Evolutionary conservation across 2,329 filamentous ascomycete species (phyloP).

Genomic region (Dissoconium aciculare): DNA sequence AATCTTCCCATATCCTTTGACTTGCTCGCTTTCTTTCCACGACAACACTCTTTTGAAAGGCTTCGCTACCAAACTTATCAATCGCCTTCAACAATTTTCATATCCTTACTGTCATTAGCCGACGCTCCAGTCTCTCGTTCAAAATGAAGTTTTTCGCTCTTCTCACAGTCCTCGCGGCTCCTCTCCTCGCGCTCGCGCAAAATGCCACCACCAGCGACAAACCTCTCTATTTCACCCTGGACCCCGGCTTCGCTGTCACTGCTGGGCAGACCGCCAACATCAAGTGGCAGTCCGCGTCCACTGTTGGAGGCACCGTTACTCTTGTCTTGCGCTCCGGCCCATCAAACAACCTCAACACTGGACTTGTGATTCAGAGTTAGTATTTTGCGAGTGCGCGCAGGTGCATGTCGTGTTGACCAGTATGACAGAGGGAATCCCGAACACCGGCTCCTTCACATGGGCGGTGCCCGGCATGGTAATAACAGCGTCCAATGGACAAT

Average conservation of each 20-base stretch:
- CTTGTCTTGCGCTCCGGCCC: conserved; percentile 32
- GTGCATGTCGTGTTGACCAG: no score
- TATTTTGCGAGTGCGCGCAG: no score
- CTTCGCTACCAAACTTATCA: no score
- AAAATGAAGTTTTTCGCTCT: conserved; percentile 35
- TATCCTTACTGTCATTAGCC: no score
- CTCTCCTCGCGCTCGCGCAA: conserved; percentile 27
- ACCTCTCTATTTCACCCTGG: conserved; percentile 35
- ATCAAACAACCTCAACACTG: conserved; percentile 24
- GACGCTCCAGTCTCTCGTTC: no score
- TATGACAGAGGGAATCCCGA: conserved; percentile 35
- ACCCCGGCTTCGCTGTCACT: conserved; percentile 29
- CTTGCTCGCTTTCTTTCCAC: no score
- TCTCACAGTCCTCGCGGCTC: conserved; percentile 31
- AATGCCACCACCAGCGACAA: conserved; percentile 9
- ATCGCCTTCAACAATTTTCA: no score
- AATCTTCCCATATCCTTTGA: no score
- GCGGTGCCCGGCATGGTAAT: no score
- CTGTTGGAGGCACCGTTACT: conserved; percentile 36
- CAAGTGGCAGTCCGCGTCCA: conserved; percentile 31
- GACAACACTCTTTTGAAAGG: no score
- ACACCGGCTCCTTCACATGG: conserved; percentile 37
- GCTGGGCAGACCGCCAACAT: conserved; percentile 34
- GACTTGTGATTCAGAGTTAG: no score
- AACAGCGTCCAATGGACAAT: no score